A percentile compares a stretch with the other conserved stretches of the same genome.
Conservation (phyloP, 1,284 basidiomycete species). For the Melampsora abietis-canadensis region DNA sequence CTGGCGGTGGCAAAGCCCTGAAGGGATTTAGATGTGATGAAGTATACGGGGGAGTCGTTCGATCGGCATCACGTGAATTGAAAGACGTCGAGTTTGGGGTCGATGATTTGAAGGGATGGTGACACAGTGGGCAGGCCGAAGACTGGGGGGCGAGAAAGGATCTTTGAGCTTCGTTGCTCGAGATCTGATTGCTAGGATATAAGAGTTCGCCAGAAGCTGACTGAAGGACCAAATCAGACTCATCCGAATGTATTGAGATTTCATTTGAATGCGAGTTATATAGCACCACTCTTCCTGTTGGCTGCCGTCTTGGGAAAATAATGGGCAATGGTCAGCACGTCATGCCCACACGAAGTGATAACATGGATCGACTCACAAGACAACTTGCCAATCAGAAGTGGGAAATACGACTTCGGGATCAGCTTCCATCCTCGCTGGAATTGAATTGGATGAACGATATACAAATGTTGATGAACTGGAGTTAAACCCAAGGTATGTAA, state of each 20-base stretch:
- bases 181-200: background rate
- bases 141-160: background rate
- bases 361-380: background rate
- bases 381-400: slow-evolving; percentile 3
- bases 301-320: slow-evolving; percentile 1
- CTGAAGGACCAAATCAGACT: background rate
- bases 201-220: background rate
- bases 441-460: no score
- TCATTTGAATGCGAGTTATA: slow-evolving; percentile 28
- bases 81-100: background rate
- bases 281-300: slow-evolving; percentile 31
- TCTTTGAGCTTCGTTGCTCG: background rate
- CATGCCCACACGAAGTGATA: background rate
- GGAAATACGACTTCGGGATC: background rate
- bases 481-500: no score
- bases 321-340: background rate
- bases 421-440: background rate
- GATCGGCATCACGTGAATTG: background rate
- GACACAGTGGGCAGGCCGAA: background rate
- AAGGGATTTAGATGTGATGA: background rate
- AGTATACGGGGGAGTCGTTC: background rate
- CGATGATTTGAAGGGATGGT: background rate
- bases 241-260: slow-evolving; percentile 12
- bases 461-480: no score
- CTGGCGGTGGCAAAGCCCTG: slow-evolving; percentile 4